Evolutionary conservation across 1,139 yeast genomes (phyloP).

Genomic region (Zhuliangozyma blackwelliae): DNA sequence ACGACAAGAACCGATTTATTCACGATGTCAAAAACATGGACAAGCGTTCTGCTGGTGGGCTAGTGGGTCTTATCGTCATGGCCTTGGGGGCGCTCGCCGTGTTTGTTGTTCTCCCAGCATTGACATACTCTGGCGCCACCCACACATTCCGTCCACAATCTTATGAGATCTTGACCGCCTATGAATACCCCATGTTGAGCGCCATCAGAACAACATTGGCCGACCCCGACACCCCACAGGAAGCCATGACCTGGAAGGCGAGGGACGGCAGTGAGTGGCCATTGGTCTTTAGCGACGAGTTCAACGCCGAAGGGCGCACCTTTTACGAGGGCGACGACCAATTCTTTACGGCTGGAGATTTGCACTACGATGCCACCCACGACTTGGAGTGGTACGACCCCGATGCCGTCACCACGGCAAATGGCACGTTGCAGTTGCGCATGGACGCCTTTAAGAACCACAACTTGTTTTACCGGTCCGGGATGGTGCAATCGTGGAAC

Average conservation of each 20-base stretch:
- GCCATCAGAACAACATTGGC: conserved; percentile 62
- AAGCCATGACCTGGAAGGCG: conserved; percentile 43
- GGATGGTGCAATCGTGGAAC: conserved; percentile 86
- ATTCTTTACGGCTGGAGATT: conserved; percentile 72
- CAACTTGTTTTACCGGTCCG: conserved; percentile 70
- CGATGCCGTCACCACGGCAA: conserved; percentile 66
- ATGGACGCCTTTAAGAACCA: conserved; percentile 75
- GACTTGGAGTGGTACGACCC: conserved; percentile 91
- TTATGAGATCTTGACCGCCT: conserved; percentile 49
- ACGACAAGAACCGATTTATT: conserved; percentile 61
- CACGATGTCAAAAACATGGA: conserved; percentile 61
- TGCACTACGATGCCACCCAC: conserved; percentile 74
- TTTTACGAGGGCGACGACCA: conserved; percentile 83
- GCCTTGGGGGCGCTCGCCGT: conserved; percentile 54
- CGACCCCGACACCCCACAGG: conserved; percentile 75
- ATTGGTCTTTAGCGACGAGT: conserved; percentile 79
- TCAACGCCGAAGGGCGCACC: conserved; percentile 76
- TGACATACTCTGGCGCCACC: conserved; percentile 68
- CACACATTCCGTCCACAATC: conserved; percentile 25
- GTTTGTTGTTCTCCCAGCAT: conserved; percentile 69
- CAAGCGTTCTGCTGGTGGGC: conserved; percentile 53
- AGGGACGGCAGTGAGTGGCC: conserved; percentile 59
- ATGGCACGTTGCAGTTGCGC: conserved; percentile 60
- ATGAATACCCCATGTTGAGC: conserved; percentile 54
- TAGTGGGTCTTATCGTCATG: conserved; percentile 54